Evolutionary conservation across 495 filamentous ascomycete species (phyloP), one percentile per base, ranked within the genome.

Genomic region (Aspergillus egyptiacus): DNA sequence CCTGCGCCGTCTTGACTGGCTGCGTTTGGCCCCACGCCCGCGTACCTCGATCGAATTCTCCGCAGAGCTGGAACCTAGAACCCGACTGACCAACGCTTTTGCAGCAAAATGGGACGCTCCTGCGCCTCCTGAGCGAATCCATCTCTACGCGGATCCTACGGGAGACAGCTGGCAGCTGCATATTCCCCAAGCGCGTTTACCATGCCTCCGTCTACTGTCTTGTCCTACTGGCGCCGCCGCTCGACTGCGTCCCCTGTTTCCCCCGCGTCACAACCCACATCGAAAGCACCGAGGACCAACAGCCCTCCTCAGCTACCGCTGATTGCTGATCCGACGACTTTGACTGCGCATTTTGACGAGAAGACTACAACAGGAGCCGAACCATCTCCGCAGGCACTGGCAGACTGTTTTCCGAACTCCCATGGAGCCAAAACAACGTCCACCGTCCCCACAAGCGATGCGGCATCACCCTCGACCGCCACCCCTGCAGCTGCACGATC

Each of bases 181-280:
- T 37, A 55, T 58, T 43, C 22, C 19, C 50, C 38, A 14, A 33
- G 48, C 36, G 30, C 50, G 50, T 32, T 27, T 44, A 63, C 27
- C 51, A 74, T 74, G 70, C 61, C 68, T 2, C 63, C 70, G 3
- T 73, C 70, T 15, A 65, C 70, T 24, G 70, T 72, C 36, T 74
- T 74, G 48, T 72, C 71, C n/a, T 74, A 74, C 50, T 73, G 65
- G 71, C 69, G 71, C 40, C 69, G 69, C 54, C 68, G 68, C 46
- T 68, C 64, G 25, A 66, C 57, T 54, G 64, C 67, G 37, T 60
- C 63, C 15, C 67, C 64, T 37, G 63, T 59, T 44, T 51, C 59
- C n/a, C 48, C 62, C 19, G 54, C 64, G 38, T 50, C 60, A 22
- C 48, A 46, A 39, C 52, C 56, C 53, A 54, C 58, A 34, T 36